Percentiles rank a stretch among this genome's conserved stretches.
Evolutionary conservation across 169 alveolate genomes (phyloP).

Genomic region (Ichthyophthirius multifiliis): DNA sequence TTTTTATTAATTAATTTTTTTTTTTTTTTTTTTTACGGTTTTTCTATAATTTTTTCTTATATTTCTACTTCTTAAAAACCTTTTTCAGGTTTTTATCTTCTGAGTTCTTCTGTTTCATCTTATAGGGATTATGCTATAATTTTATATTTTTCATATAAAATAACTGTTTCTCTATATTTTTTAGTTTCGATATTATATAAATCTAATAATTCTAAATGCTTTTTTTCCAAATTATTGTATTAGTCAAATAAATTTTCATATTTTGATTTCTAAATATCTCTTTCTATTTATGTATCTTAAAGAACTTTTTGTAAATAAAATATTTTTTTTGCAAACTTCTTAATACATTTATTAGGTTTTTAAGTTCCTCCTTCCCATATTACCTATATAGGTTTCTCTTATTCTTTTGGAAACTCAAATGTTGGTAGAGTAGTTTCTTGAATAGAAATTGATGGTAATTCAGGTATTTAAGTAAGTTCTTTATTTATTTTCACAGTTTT

Average conservation of each 20-base stretch:
- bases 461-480: neutral
- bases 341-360: neutral
- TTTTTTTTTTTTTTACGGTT: neutral
- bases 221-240: neutral
- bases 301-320: neutral
- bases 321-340: neutral
- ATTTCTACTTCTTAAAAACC: neutral
- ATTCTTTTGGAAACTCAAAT: neutral
- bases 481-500: neutral
- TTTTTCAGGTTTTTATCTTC: neutral
- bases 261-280: neutral
- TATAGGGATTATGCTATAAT: neutral
- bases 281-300: neutral
- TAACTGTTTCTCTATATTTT: neutral
- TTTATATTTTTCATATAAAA: neutral
- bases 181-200: neutral
- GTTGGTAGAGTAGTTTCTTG: neutral
- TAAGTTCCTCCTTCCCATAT: neutral
- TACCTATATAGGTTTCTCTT: neutral
- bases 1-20: neutral
- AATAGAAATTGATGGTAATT: neutral
- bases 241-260: neutral
- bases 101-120: neutral
- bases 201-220: neutral
- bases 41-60: neutral